Base-by-base conservation (phyloP, 495 filamentous ascomycete genomes). In the Podospora comata region DNA sequence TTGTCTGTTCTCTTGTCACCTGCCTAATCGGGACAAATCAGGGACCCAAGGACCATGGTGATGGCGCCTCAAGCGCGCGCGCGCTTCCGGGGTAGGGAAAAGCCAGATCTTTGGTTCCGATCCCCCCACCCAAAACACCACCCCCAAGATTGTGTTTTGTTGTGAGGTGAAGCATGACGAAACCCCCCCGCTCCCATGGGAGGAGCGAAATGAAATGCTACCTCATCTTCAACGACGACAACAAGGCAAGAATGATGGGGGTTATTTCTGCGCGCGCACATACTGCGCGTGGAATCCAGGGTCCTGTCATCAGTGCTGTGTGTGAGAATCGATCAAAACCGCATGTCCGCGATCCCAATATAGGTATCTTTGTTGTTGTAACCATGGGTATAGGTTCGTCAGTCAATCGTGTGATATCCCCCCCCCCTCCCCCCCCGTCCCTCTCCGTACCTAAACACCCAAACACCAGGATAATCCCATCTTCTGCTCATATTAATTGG, bases 41-140 rank as follows among this genome's bases (percentile, higher is more conserved):
- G 55, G 55, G 55, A 58, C 55, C 55, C 55, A 26, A 26, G 55
- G 18, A 18, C 55, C 55, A 26, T 58, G 55, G 55, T 58, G 55
- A 58, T 58, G 55, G 55, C 55, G 55, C 55, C 55, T 26, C 23
- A 58, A 58, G 55, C 39, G 55, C 55, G 55, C 23, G 18, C 4
- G 39, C 39, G 23, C 23, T 1, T 1, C 23, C 23, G 23, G 23
- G 23, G 23, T 23, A 23, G 23, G 23, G 23, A 23, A 23, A 15
- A 23, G 13, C 55, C 55, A 58, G 55, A 58, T 58, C 55, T 58
- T 5, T 48, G 55, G n/a, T 58, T 58, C 55, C 55, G 55, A 58
- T 58, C 19, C 6, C 9, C n/a, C 6, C 39, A 5, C 39, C 39
- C 39, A 48, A 58, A 19, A 20, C 6, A 19, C 23, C 23, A 23